phyloP scores from a whole-genome alignment of 805 yeast genomes.

The Wickerhamiella shivajii region DNA sequence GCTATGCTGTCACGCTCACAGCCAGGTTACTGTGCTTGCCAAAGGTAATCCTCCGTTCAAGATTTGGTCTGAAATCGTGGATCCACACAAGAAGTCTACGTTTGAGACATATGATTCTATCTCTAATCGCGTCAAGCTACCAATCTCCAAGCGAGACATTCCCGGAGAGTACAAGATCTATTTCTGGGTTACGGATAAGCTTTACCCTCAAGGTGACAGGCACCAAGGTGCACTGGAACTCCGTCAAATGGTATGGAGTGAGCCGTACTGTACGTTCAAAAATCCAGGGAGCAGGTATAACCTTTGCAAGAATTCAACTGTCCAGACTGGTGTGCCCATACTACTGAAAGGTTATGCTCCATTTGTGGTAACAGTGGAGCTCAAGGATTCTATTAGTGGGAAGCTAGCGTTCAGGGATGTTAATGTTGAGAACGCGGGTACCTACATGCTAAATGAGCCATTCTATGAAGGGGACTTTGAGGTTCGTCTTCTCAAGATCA shows the following conservation, averaged over 20 bases:
- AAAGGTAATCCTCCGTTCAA: constrained; percentile 19
- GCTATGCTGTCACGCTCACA: neutral
- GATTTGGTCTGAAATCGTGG: constrained; percentile 13
- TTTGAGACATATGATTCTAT: constrained; percentile 3
- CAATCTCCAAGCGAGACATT: neutral
- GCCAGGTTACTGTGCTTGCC: constrained; percentile 3
- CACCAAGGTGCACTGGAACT: constrained; percentile 5
- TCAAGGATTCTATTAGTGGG: constrained; percentile 48
- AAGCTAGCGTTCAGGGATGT: constrained; percentile 34
- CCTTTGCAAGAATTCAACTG: constrained; percentile 29
- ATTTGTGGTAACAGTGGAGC: constrained; percentile 39
- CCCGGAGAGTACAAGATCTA: constrained; percentile 14
- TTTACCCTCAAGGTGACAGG: constrained; percentile 13
- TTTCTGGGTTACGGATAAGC: constrained; percentile 16
- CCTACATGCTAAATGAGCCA: constrained; percentile 29
- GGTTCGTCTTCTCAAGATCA: constrained; percentile 40
- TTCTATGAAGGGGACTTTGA: constrained; percentile 59
- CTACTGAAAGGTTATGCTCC: constrained; percentile 48
- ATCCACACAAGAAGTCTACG: constrained; percentile 12
- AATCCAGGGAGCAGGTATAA: constrained; percentile 35
- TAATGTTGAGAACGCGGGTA: constrained; percentile 28
- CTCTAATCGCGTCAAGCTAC: neutral
- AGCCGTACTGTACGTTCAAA: constrained; percentile 38
- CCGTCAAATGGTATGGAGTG: constrained; percentile 11
- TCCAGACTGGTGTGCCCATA: constrained; percentile 38